A percentile compares a stretch with the other conserved stretches of the same genome.
Conservation (phyloP, 768 basidiomycete genomes). For the Lactarius pseudohatsudake region DNA sequence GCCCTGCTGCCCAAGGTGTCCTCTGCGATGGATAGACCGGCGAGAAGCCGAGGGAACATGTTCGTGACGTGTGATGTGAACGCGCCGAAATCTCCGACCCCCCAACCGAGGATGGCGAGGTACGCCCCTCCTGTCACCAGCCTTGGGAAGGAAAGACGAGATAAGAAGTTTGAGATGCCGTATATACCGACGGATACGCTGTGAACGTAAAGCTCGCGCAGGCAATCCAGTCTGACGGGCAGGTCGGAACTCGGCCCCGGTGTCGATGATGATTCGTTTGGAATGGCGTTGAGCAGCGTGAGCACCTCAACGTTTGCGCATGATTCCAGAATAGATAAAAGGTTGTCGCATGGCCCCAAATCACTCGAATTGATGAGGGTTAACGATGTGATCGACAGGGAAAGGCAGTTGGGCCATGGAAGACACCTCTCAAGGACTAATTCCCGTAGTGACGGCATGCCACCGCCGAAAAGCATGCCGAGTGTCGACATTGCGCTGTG, state of each 20-base stretch:
- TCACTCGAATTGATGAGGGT: conserved; percentile 6
- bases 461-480: neutral
- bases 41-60: neutral
- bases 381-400: conserved; percentile 2
- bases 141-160: conserved; percentile 3
- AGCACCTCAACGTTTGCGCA: conserved; percentile 14
- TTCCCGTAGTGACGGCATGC: conserved; percentile 10
- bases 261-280: conserved; percentile 1
- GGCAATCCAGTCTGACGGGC: neutral
- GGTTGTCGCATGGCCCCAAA: conserved; percentile 1
- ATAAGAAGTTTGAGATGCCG: conserved; percentile 9
- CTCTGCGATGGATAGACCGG: neutral
- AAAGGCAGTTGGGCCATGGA: conserved; percentile 4
- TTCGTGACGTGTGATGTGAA: neutral
- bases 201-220: conserved; percentile 9
- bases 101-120: conserved; percentile 5
- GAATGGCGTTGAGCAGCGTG: conserved; percentile 4
- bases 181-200: conserved; percentile 6
- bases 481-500: conserved; percentile 6
- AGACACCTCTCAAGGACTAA: conserved; percentile 9
- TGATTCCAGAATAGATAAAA: conserved; percentile 4
- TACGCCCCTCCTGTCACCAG: neutral
- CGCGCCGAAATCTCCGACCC: neutral
- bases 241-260: conserved; percentile 19
- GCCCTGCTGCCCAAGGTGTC: conserved; percentile 8